A percentile compares a stretch with the other conserved stretches of the same genome.
These are phyloP conservation scores for Babesia ovis DNA, from an alignment of 169 alveolate genomes.

Conservation along the genomic window DNA sequence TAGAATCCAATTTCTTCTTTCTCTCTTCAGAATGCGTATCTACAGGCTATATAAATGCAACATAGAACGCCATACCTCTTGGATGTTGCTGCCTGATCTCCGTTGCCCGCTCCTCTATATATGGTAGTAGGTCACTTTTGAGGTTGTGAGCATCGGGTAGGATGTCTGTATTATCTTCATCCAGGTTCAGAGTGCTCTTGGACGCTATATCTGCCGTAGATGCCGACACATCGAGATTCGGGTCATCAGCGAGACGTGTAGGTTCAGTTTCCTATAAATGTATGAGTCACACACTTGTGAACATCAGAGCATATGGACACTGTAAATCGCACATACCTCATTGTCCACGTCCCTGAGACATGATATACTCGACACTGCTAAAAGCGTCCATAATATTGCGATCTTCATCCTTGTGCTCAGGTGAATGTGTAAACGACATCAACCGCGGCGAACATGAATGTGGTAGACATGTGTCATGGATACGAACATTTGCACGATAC, in stretches of 20 bases:
- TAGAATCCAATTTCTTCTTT: constrained; percentile 22
- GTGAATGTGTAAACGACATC: constrained; percentile 23
- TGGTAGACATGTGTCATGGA: background rate
- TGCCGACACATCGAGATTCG: constrained; percentile 1
- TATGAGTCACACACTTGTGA: background rate
- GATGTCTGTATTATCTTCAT: constrained; percentile 6
- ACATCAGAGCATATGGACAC: background rate
- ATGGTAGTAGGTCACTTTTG: background rate
- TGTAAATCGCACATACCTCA: constrained; percentile 11
- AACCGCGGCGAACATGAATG: background rate
- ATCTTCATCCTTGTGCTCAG: background rate
- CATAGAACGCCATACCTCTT: background rate
- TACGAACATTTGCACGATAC: too few species aligned
- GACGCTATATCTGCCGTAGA: constrained; percentile 10
- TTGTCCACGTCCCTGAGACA: constrained; percentile 2
- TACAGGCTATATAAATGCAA: background rate
- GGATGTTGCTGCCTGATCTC: constrained; percentile 23
- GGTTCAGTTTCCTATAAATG: background rate
- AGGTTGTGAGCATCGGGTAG: constrained; percentile 22
- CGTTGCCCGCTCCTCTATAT: constrained; percentile 16
- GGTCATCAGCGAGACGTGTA: constrained; percentile 24
- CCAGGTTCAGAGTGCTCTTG: constrained; percentile 23
- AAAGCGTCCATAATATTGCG: background rate
- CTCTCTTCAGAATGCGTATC: constrained; percentile 12
- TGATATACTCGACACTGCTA: background rate